Evolutionary conservation across 2,329 filamentous ascomycete genomes (phyloP), one percentile per base, ranked within the genome.

Genomic region (Dactylella cylindrospora): DNA sequence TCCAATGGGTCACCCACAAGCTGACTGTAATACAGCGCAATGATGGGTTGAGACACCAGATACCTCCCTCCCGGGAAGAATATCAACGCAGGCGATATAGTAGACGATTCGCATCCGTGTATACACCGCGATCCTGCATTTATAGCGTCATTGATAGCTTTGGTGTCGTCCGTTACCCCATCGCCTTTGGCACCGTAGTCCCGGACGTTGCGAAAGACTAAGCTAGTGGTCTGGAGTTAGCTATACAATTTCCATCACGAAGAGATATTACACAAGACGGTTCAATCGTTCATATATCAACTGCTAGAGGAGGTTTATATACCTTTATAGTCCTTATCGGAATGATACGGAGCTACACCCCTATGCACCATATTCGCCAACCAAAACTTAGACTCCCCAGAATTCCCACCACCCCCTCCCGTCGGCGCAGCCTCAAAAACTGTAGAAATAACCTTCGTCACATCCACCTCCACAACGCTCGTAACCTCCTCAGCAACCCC

Each of bases 41-140:
- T 75, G 66, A 97, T 82, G 20, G 91, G 88, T 70, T 77, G 79
- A 71, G 83, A 88, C 68, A 97, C 84, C 13, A 86, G 70, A 71
- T 96, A 97, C 54, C 83, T 94, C 67, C 91, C 90, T 7, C 88
- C 78, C 33, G 90, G 90, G 77, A 97, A 95, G 77, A 95, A 97
- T 47, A 97, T 83, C 10, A 97, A 76, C 20, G 89, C 91, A 0
- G 91, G 91, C 1, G 83, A 82, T 17, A 81, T 81, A 2, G 91
- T 97, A 23, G 81, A 82, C 1, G 90, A 95, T 71, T 93, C 86
- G 71, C 91, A 97, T 65, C 83, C 82, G 65, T 81, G 72, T 31
- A 88, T 89, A 71, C 91, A 97, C 35, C 91, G 86, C 68, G 79
- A 78, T 22, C 89, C 88, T n/a, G 82, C 80, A 10, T 70, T 72